These are phyloP conservation scores for Plasmodium cynomolgi DNA, from an alignment of 169 alveolate species.

Conservation along the genomic window DNA sequence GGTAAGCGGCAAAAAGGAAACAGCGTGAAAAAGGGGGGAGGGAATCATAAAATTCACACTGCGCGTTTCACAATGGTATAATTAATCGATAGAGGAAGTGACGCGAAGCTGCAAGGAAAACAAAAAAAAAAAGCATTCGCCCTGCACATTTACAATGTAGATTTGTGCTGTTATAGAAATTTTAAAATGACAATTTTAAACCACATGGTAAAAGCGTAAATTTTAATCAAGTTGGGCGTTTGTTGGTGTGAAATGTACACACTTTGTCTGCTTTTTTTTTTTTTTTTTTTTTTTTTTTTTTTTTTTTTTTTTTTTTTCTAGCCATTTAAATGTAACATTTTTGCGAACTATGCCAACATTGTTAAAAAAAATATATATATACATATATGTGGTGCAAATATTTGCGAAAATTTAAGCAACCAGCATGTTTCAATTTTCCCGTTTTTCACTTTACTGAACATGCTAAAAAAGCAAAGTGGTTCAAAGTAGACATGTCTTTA, in stretches of 20 bases:
- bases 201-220: background rate
- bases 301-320: background rate
- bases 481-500: constrained; percentile 27
- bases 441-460: background rate
- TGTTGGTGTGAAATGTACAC: constrained; percentile 14
- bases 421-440: background rate
- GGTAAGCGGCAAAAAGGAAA: background rate
- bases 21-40: background rate
- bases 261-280: constrained; percentile 4
- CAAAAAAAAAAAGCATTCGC: constrained; percentile 16
- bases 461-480: constrained; percentile 2
- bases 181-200: constrained; percentile 14
- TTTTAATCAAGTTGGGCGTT: background rate
- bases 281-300: background rate
- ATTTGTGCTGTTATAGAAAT: constrained; percentile 47
- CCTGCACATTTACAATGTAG: constrained; percentile 9
- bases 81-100: background rate
- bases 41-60: background rate
- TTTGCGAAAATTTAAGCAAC: background rate
- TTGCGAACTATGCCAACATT: background rate
- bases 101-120: background rate
- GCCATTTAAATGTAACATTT: background rate
- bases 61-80: background rate
- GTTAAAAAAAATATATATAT: background rate
- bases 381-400: constrained; percentile 22